These are phyloP conservation scores for Ogataea nonfermentans DNA, from an alignment of 805 yeast genomes.

Conservation along the genomic window DNA sequence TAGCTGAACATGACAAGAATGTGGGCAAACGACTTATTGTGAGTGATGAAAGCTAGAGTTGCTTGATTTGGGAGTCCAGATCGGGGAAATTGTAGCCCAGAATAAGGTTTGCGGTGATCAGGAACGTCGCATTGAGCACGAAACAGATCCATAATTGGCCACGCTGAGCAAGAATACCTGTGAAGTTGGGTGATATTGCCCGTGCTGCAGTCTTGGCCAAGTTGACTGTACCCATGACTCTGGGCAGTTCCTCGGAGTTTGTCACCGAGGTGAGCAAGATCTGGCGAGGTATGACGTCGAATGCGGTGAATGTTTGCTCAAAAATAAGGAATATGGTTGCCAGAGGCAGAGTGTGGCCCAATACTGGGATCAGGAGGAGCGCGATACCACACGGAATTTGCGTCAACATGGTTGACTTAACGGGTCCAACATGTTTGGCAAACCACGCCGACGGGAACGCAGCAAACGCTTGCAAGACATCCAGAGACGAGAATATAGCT, in stretches of 20 bases:
- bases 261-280: slow-evolving; percentile 70
- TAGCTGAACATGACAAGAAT: slow-evolving; percentile 13
- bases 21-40: slow-evolving; percentile 28
- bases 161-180: slow-evolving; percentile 67
- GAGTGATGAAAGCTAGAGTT: slow-evolving; percentile 23
- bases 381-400: slow-evolving; percentile 78
- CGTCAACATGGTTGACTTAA: slow-evolving; percentile 66
- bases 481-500: slow-evolving; percentile 60
- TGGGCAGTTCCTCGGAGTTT: slow-evolving; percentile 60
- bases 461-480: slow-evolving; percentile 61
- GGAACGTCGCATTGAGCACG: slow-evolving; percentile 48
- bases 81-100: slow-evolving; percentile 42
- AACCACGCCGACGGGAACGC: slow-evolving; percentile 75
- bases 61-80: slow-evolving; percentile 35
- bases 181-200: slow-evolving; percentile 74
- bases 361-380: slow-evolving; percentile 51
- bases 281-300: slow-evolving; percentile 94
- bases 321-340: slow-evolving; percentile 54
- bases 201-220: slow-evolving; percentile 84
- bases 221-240: slow-evolving; percentile 81
- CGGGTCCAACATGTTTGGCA: slow-evolving; percentile 71
- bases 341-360: slow-evolving; percentile 31
- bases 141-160: slow-evolving; percentile 50
- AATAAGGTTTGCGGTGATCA: slow-evolving; percentile 48
- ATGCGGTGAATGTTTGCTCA: slow-evolving; percentile 64